Evolutionary conservation across 2,329 filamentous ascomycete species (phyloP).

Genomic region (Stagonosporopsis vannaccii): DNA sequence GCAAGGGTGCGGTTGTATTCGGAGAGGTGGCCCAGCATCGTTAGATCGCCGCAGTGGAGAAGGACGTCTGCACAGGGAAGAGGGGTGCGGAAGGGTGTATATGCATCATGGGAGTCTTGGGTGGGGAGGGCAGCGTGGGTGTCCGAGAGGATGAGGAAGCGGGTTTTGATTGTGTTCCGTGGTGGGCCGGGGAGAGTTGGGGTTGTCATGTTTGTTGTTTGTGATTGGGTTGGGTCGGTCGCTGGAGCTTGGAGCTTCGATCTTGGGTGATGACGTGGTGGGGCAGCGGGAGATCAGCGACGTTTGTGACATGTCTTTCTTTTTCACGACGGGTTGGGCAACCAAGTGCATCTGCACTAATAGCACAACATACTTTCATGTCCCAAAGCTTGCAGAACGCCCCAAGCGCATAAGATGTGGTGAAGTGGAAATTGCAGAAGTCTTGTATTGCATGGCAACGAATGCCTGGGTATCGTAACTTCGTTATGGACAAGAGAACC

Average conservation of each 20-base stretch:
- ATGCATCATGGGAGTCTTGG: slow-evolving; percentile 19
- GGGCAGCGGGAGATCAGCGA: slow-evolving; percentile 2
- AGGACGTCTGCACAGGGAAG: slow-evolving; percentile 62
- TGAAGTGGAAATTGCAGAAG: not conserved
- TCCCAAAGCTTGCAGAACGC: too few relatives aligned
- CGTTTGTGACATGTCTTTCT: too few relatives aligned
- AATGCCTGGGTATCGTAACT: slow-evolving; percentile 18
- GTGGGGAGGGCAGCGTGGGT: slow-evolving; percentile 44
- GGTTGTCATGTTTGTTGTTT: slow-evolving; percentile 21
- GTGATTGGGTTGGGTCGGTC: slow-evolving; percentile 5
- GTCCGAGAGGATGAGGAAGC: slow-evolving; percentile 56
- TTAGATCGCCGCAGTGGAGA: slow-evolving; percentile 67
- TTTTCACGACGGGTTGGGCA: too few relatives aligned
- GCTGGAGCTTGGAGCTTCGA: not conserved
- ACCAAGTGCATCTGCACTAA: too few relatives aligned
- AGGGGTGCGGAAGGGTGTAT: slow-evolving; percentile 44
- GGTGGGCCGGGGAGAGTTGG: not conserved
- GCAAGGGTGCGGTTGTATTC: slow-evolving; percentile 59
- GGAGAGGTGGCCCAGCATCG: slow-evolving; percentile 55
- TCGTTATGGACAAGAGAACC: slow-evolving; percentile 7
- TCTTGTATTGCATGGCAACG: slow-evolving; percentile 12
- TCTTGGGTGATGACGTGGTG: not conserved
- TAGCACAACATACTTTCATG: too few relatives aligned
- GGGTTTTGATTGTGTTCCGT: slow-evolving; percentile 41
- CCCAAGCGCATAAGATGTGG: too few relatives aligned